A percentile compares a stretch with the other conserved stretches of the same genome.
phyloP scores from a whole-genome alignment of 164 flowering plant species.

The Vitis labrusca region DNA sequence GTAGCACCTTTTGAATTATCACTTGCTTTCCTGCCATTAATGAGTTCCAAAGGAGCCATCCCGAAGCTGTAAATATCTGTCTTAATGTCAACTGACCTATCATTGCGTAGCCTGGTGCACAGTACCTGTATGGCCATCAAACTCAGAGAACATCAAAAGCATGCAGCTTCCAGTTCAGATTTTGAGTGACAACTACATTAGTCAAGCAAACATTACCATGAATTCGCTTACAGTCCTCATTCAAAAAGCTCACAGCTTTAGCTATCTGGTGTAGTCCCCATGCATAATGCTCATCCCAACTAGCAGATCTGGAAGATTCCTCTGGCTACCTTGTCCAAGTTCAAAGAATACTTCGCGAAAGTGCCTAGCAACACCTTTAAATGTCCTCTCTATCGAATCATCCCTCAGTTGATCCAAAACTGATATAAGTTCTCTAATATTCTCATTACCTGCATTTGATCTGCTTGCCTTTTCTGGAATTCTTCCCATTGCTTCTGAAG shows the following conservation, averaged over 20 bases:
- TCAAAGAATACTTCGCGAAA: constrained; percentile 95
- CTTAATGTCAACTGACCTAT: too few species aligned
- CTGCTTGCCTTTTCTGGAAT: constrained; percentile 95
- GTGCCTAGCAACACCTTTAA: constrained; percentile 97
- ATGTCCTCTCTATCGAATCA: constrained; percentile 98
- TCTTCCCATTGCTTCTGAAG: constrained; percentile 22
- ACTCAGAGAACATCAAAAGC: constrained; percentile 97
- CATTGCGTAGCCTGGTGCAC: too few species aligned
- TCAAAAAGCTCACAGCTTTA: constrained; percentile 97
- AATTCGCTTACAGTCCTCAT: constrained; percentile 98
- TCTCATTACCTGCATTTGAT: constrained; percentile 97
- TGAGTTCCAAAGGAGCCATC: too few species aligned
- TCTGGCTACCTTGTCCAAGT: constrained; percentile 90
- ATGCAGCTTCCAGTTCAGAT: constrained; percentile 98
- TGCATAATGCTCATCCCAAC: constrained; percentile 88
- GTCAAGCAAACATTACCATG: constrained; percentile 93
- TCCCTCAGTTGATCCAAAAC: constrained; percentile 93
- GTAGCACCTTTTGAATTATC: constrained; percentile 48
- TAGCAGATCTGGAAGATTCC: too few species aligned
- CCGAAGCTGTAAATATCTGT: too few species aligned
- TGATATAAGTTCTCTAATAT: constrained; percentile 85
- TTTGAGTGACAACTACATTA: constrained; percentile 94
- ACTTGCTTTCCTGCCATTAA: too few species aligned
- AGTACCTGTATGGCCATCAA: constrained; percentile 44
- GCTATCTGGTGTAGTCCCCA: constrained; percentile 95